These are phyloP conservation scores for Apodospora peruviana DNA, from an alignment of 495 filamentous ascomycete genomes.

Conservation along the genomic window DNA sequence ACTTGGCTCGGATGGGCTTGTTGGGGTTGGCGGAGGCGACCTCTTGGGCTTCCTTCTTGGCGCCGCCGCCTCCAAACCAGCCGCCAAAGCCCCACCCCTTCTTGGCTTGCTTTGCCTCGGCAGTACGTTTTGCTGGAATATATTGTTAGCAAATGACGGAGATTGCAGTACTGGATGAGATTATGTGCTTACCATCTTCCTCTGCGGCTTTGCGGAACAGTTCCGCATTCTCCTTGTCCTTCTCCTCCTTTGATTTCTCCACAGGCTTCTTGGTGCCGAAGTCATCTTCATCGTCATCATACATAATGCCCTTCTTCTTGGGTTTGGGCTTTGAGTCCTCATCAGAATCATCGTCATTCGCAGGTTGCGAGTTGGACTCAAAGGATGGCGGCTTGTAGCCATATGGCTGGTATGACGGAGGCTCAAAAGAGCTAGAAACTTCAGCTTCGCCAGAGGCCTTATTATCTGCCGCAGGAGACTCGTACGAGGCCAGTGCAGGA, in stretches of 20 bases:
- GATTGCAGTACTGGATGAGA: not conserved
- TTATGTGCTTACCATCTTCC: constrained; percentile 61
- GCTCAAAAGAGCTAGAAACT: constrained; percentile 35
- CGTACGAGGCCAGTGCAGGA: constrained; percentile 29
- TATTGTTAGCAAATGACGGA: constrained; percentile 10
- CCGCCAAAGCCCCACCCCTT: constrained; percentile 78
- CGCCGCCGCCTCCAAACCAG: constrained; percentile 62
- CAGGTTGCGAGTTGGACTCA: constrained; percentile 44
- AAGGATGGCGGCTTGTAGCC: constrained; percentile 52
- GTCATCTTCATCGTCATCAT: constrained; percentile 68
- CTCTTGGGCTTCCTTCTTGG: constrained; percentile 53
- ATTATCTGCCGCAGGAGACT: constrained; percentile 25
- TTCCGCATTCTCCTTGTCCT: constrained; percentile 63
- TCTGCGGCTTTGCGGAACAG: constrained; percentile 78
- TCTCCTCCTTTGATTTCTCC: constrained; percentile 51
- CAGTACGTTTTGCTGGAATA: constrained; percentile 36
- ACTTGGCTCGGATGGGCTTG: constrained; percentile 83
- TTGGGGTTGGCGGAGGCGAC: constrained; percentile 35
- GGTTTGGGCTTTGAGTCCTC: constrained; percentile 45
- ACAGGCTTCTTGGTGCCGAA: constrained; percentile 30
- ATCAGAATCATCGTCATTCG: constrained; percentile 24
- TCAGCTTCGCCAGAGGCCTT: constrained; percentile 10
- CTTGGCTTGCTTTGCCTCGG: constrained; percentile 44
- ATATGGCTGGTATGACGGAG: constrained; percentile 45
- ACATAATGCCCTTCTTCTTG: constrained; percentile 77